These are phyloP conservation scores for Musa itinerans DNA, from an alignment of 176 grass and related monocot genomes.

Conservation along the genomic window DNA sequence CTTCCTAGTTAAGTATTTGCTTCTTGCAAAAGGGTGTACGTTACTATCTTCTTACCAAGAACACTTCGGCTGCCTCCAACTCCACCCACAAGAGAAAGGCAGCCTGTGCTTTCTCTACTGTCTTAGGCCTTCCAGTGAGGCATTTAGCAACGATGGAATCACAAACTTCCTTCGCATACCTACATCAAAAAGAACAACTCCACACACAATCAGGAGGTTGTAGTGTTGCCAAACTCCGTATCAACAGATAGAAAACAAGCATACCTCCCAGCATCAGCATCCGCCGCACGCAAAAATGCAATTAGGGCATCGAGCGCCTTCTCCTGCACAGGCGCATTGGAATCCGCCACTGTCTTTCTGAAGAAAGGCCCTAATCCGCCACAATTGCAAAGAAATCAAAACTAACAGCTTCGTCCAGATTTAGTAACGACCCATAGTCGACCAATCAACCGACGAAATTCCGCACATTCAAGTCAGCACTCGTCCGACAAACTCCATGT, in stretches of 20 bases:
- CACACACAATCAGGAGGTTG: constrained; percentile 3
- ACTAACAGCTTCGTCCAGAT: constrained; percentile 45
- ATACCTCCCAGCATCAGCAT: constrained; percentile 76
- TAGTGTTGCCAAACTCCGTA: background rate
- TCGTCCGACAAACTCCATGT: background rate
- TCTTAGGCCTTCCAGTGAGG: constrained; percentile 92
- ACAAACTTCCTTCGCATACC: constrained; percentile 91
- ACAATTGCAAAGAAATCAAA: constrained; percentile 8
- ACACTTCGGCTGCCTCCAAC: constrained; percentile 78
- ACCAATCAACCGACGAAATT: constrained; percentile 5
- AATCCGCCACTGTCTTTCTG: constrained; percentile 88
- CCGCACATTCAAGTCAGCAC: background rate
- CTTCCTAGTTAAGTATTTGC: no score
- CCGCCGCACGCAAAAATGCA: constrained; percentile 75
- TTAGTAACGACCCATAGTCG: background rate
- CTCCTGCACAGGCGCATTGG: constrained; percentile 96
- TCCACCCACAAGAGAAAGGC: constrained; percentile 92
- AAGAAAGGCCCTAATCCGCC: constrained; percentile 68
- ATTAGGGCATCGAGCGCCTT: constrained; percentile 87
- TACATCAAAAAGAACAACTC: constrained; percentile 24
- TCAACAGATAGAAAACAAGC: background rate
- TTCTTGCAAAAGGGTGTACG: no score
- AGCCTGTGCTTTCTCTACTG: constrained; percentile 92
- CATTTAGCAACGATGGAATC: constrained; percentile 90
- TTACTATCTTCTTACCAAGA: constrained; percentile 54